Conservation (phyloP, 2,329 filamentous ascomycete genomes). For the Neonectria sp. region DNA sequence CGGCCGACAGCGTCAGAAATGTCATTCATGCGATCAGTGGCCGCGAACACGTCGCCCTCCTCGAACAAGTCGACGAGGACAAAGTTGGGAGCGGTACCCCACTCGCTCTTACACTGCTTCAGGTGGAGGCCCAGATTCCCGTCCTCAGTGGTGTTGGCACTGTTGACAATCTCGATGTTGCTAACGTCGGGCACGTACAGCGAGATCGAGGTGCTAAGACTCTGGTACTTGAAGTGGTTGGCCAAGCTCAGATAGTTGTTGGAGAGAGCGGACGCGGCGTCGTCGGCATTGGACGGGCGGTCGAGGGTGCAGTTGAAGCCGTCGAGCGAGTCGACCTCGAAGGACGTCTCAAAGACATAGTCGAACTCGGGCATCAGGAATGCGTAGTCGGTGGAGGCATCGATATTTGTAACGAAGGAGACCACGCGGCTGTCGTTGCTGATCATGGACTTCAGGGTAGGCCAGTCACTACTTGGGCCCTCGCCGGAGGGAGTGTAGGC, state of each 20-base stretch:
- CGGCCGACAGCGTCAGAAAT: slow-evolving; percentile 59
- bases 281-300: slow-evolving; percentile 70
- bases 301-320: slow-evolving; percentile 82
- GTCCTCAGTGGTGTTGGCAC: slow-evolving; percentile 63
- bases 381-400: slow-evolving; percentile 59
- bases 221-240: slow-evolving; percentile 85
- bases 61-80: slow-evolving; percentile 87
- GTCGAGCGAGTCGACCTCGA: slow-evolving; percentile 71
- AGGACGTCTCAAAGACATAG: slow-evolving; percentile 81
- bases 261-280: slow-evolving; percentile 67
- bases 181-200: slow-evolving; percentile 74
- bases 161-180: slow-evolving; percentile 76
- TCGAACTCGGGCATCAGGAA: slow-evolving; percentile 76
- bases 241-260: slow-evolving; percentile 77
- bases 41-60: slow-evolving; percentile 77
- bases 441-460: slow-evolving; percentile 80
- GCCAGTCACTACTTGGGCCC: slow-evolving; percentile 70
- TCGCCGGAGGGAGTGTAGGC: slow-evolving; percentile 70
- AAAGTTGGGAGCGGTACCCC: slow-evolving; percentile 77
- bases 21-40: slow-evolving; percentile 78
- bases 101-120: slow-evolving; percentile 68
- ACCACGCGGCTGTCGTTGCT: slow-evolving; percentile 75
- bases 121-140: slow-evolving; percentile 72
- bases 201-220: slow-evolving; percentile 60
- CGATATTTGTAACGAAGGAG: slow-evolving; percentile 75